Conservation (phyloP, 2,329 filamentous ascomycete species). For the Exophiala mesophila region DNA sequence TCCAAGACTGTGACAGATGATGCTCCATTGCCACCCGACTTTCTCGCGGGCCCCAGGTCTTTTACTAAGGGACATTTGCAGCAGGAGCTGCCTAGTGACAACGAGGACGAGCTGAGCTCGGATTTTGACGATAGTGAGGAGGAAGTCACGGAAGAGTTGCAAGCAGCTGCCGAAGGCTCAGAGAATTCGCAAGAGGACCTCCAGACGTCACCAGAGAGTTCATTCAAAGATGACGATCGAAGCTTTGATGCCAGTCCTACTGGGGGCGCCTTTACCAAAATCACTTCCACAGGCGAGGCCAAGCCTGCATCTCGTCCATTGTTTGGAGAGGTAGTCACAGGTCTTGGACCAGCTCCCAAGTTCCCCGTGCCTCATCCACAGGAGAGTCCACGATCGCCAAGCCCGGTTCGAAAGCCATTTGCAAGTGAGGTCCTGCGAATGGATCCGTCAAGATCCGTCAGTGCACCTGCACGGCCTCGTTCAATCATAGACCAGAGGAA, state of each 20-base stretch:
- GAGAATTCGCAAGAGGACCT: slow-evolving; percentile 31
- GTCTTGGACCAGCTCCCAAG: slow-evolving; percentile 21
- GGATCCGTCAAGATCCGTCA: slow-evolving; percentile 35
- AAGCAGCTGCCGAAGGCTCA: slow-evolving; percentile 24
- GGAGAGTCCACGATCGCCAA: slow-evolving; percentile 42
- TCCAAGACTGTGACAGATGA: slow-evolving; percentile 21
- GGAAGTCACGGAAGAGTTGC: slow-evolving; percentile 41
- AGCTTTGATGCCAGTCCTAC: slow-evolving; percentile 36
- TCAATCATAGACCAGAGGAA: slow-evolving; percentile 39
- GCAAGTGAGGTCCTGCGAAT: slow-evolving; percentile 30
- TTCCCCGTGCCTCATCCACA: slow-evolving; percentile 36
- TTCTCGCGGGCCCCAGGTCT: slow-evolving; percentile 21
- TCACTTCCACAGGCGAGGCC: slow-evolving; percentile 30
- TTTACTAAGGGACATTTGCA: slow-evolving; percentile 11
- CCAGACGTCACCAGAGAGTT: slow-evolving; percentile 41
- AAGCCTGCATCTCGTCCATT: slow-evolving; percentile 31
- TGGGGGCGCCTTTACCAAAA: slow-evolving; percentile 38
- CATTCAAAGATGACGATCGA: slow-evolving; percentile 38
- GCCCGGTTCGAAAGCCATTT: slow-evolving; percentile 37
- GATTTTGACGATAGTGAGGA: slow-evolving; percentile 45
- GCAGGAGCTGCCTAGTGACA: slow-evolving; percentile 12
- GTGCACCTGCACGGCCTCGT: slow-evolving; percentile 35
- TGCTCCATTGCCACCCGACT: slow-evolving; percentile 31
- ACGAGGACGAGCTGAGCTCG: slow-evolving; percentile 31
- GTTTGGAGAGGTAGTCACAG: slow-evolving; percentile 42